Evolutionary conservation across 1,284 basidiomycete genomes (phyloP), one percentile per base, ranked within the genome.

Genomic region (Ustilago trichophora): DNA sequence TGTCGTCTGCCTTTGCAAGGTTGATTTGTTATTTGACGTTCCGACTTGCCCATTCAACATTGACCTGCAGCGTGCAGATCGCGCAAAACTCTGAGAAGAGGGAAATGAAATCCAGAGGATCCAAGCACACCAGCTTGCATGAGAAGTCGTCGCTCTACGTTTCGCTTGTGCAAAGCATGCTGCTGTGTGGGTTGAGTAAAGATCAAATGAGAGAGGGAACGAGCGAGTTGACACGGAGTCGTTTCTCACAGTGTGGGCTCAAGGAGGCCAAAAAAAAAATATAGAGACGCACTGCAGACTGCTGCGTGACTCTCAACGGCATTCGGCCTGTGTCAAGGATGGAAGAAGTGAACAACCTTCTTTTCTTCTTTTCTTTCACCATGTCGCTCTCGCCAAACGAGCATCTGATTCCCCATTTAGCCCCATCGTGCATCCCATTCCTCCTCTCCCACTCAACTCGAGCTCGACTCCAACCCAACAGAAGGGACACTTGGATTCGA

Each of bases 11-110:
- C n/a, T 24, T 12, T 16, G n/a, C n/a, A n/a, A n/a, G n/a, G n/a
- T n/a, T n/a, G n/a, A 34, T 41, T n/a, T 26, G 38, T 26, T 35
- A 22, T 45, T 35, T 34, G 43, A 45, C 43, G 32, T 35, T 35
- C 24, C 32, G n/a, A 25, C 25, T 33, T 44, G n/a, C n/a, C n/a
- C n/a, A n/a, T n/a, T n/a, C n/a, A n/a, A n/a, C n/a, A 15, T 22
- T 10, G 12, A 32, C 4, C 55, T 58, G 42, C 54, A 41, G 42
- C 32, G 54, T 38, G 54, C 47, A 38, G 54, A 49, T 49, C 46
- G 46, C 46, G 34, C 15, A n/a, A 15, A 24, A 13, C 15, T 16
- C 22, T 26, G 15, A 22, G 9, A 32, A 21, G 13, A 12, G 13
- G 31, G 42, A 24, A 44, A n/a, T n/a, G n/a, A n/a, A n/a, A n/a